Evolutionary conservation across 1,284 basidiomycete genomes (phyloP).

Genomic region (Gomphus sp.): DNA sequence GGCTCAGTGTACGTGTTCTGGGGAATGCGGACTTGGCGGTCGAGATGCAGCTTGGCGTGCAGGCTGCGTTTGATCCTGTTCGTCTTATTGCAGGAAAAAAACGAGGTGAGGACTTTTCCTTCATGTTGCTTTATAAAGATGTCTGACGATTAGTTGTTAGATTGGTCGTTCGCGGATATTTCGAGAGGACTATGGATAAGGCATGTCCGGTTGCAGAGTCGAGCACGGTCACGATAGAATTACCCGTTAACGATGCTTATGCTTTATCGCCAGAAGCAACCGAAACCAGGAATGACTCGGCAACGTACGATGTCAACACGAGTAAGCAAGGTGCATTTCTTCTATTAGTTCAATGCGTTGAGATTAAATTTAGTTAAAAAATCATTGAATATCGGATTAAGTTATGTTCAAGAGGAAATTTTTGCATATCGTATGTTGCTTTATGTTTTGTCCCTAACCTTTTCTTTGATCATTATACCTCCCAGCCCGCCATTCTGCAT

Average conservation of each 20-base stretch:
- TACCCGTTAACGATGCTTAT: slow-evolving; percentile 35
- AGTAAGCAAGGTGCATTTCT: slow-evolving; percentile 26
- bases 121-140: not conserved
- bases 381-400: slow-evolving; percentile 46
- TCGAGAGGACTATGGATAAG: slow-evolving; percentile 56
- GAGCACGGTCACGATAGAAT: slow-evolving; percentile 41
- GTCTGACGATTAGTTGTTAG: slow-evolving; percentile 26
- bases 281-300: slow-evolving; percentile 23
- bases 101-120: slow-evolving; percentile 39
- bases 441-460: not conserved
- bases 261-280: slow-evolving; percentile 42
- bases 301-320: slow-evolving; percentile 39
- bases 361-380: slow-evolving; percentile 20
- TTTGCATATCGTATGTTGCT: no score
- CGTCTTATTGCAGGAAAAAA: slow-evolving; percentile 38
- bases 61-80: slow-evolving; percentile 76
- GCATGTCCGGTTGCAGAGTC: slow-evolving; percentile 50
- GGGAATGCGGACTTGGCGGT: slow-evolving; percentile 47
- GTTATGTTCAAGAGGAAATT: slow-evolving; percentile 23
- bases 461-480: not conserved
- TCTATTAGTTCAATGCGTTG: not conserved
- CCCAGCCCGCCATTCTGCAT: slow-evolving; percentile 21
- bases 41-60: slow-evolving; percentile 68
- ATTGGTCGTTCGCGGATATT: slow-evolving; percentile 71
- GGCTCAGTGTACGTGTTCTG: slow-evolving; percentile 70